Conservation (phyloP, 371 early-diverging fungal species). For the Sporodiniella umbellata region DNA sequence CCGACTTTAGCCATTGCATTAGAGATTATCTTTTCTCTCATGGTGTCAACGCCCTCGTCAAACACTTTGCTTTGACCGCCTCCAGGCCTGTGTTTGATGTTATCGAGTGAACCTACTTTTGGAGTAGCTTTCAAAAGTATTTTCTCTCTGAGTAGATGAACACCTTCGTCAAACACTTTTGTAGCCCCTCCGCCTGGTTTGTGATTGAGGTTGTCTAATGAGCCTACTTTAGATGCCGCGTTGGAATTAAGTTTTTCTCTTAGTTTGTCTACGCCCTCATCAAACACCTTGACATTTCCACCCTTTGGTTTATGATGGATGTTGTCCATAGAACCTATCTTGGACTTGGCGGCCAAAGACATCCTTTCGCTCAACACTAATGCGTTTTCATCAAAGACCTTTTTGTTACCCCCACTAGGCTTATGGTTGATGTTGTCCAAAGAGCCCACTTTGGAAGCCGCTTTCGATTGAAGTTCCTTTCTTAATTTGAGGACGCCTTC, state of each 20-base stretch:
- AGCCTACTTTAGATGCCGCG: too few species aligned
- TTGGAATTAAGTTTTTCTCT: too few species aligned
- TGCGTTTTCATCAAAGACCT: neutral
- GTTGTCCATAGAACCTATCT: conserved; percentile 19
- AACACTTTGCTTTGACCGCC: conserved; percentile 14
- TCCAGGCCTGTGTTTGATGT: conserved; percentile 21
- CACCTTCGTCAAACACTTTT: neutral
- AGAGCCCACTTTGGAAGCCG: conserved; percentile 2
- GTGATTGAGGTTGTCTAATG: conserved; percentile 8
- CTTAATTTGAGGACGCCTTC: neutral
- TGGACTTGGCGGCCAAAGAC: neutral
- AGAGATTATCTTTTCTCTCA: neutral
- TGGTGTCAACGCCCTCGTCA: conserved; percentile 6
- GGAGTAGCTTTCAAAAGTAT: neutral
- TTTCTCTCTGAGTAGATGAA: conserved; percentile 1
- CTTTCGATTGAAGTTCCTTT: neutral
- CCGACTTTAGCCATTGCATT: conserved; percentile 17
- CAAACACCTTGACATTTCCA: conserved; percentile 12
- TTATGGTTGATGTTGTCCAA: conserved; percentile 13
- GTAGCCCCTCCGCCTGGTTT: conserved; percentile 9
- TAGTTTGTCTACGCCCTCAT: conserved; percentile 1
- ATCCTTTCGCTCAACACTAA: neutral
- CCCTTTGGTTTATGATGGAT: conserved; percentile 20
- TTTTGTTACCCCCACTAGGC: conserved; percentile 3
- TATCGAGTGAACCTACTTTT: conserved; percentile 18